Evolutionary conservation across 2,329 filamentous ascomycete species (phyloP), one percentile per base, ranked within the genome.

Genomic region (Didymellaceae sp.): DNA sequence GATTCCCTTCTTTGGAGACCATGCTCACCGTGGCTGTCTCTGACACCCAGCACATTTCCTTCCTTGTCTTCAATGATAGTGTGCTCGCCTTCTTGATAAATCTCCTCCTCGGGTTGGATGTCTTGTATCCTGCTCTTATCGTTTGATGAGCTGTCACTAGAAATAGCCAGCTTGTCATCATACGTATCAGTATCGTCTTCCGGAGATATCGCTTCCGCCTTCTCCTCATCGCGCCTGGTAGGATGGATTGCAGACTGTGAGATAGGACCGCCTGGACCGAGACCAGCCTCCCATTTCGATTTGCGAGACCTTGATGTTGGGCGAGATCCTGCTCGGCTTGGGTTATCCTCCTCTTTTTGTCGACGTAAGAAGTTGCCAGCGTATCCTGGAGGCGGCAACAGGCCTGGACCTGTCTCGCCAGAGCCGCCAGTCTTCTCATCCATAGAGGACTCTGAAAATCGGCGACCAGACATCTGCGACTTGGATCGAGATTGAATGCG

Each of bases 191-290:
- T 76, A 52, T 78, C 73, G 55, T 75, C 68, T 70, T 79, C 52
- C 64, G 74, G 61, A 13, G 72, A 65, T 13, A 63, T 60, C 5
- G 55, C 55, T 30, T 76, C 72, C 1, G 52, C 45, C 17, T 68
- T 64, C 28, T 71, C 67, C 28, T 71, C 65, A 10, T 68, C 57
- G 38, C 55, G 58, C 34, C 69, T 59, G n/a, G 77, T 74, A 26
- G 94, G 94, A 58, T 84, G 86, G 62, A 97, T 97, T 18, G 94
- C 94, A 26, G 93, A 96, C 66, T 95, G 86, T 54, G 84, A 89
- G 61, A 97, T 88, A 3, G 91, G 94, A 0, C 94, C 94, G 54
- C 94, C 94, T 3, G 89, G 75, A 53, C 86, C 89, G 61, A 84
- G 82, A n/a, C 82, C 86, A 54, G 84, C 82, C 56, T 90, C 87